phyloP scores from a whole-genome alignment of 768 basidiomycete species.

The Suillus paluster region DNA sequence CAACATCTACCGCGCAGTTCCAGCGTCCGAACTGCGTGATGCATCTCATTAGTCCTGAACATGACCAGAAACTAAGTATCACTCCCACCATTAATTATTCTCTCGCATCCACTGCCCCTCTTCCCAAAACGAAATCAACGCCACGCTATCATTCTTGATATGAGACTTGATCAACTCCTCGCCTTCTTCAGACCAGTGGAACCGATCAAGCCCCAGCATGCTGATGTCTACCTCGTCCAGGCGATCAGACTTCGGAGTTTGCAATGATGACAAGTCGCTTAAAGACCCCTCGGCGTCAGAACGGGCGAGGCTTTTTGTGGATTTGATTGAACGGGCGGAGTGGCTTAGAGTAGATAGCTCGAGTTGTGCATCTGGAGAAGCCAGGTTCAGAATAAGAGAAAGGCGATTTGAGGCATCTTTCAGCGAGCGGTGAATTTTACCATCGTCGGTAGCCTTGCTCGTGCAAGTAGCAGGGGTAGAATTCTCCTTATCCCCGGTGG shows the following conservation, averaged over 20 bases:
- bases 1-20: neutral
- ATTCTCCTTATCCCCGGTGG: slow-evolving; percentile 8
- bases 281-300: neutral
- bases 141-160: slow-evolving; percentile 24
- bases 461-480: neutral
- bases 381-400: neutral
- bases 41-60: neutral
- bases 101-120: slow-evolving; percentile 13
- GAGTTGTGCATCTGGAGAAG: neutral
- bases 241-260: slow-evolving; percentile 19
- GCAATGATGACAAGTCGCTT: slow-evolving; percentile 17
- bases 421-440: neutral
- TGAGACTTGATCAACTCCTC: slow-evolving; percentile 19
- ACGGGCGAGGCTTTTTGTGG: neutral
- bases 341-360: neutral
- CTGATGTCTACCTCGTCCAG: slow-evolving; percentile 21
- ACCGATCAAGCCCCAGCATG: slow-evolving; percentile 31
- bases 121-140: slow-evolving; percentile 23
- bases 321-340: slow-evolving; percentile 14
- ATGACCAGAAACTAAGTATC: neutral
- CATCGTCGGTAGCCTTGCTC: neutral
- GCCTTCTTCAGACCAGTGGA: slow-evolving; percentile 21
- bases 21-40: neutral
- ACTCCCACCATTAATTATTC: slow-evolving; percentile 8
- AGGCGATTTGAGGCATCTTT: slow-evolving; percentile 19